Percentiles rank a stretch among this genome's conserved stretches.
Conservation (phyloP, 192 early-diverging fungal species). For the Geranomyces michiganensis region DNA sequence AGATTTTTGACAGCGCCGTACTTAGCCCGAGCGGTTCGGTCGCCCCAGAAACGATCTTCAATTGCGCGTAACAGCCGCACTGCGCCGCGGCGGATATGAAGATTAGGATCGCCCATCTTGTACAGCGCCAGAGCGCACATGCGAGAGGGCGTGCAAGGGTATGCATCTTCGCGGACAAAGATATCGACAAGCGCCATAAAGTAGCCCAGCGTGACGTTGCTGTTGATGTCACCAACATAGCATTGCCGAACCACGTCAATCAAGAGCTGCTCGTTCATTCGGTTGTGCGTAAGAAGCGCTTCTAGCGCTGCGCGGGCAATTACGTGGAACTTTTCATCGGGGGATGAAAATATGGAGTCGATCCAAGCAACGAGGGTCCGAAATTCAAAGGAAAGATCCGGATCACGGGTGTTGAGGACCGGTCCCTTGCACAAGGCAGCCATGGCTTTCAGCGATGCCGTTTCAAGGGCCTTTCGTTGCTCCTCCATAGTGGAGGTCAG, state of each 20-base stretch:
- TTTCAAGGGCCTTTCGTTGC: conserved; percentile 76
- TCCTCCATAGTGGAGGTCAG: conserved; percentile 71
- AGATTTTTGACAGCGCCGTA: conserved; percentile 19
- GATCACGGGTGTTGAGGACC: conserved; percentile 33
- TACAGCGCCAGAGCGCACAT: conserved; percentile 64
- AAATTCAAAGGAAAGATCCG: conserved; percentile 42
- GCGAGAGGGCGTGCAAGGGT: conserved; percentile 62
- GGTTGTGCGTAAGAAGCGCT: conserved; percentile 63
- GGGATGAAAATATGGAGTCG: conserved; percentile 43
- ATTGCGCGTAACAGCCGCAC: conserved; percentile 71
- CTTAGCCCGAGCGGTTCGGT: conserved; percentile 1
- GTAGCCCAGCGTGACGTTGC: conserved; percentile 58
- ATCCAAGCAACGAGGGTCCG: conserved; percentile 46
- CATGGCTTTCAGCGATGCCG: conserved; percentile 86
- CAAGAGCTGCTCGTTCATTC: conserved; percentile 51
- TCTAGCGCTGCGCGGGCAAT: conserved; percentile 67
- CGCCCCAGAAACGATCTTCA: conserved; percentile 61
- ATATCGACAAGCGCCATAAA: conserved; percentile 78
- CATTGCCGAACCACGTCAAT: conserved; percentile 71
- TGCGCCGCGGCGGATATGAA: conserved; percentile 70
- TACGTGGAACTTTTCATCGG: conserved; percentile 45
- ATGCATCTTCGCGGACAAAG: conserved; percentile 59
- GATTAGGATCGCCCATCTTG: conserved; percentile 74
- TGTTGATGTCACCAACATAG: conserved; percentile 61
- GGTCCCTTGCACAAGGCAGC: conserved; percentile 73